A percentile compares a stretch with the other conserved stretches of the same genome.
These are phyloP conservation scores for Odontarrhena argentea DNA, from an alignment of 345 rosid genomes.

Conservation along the genomic window DNA sequence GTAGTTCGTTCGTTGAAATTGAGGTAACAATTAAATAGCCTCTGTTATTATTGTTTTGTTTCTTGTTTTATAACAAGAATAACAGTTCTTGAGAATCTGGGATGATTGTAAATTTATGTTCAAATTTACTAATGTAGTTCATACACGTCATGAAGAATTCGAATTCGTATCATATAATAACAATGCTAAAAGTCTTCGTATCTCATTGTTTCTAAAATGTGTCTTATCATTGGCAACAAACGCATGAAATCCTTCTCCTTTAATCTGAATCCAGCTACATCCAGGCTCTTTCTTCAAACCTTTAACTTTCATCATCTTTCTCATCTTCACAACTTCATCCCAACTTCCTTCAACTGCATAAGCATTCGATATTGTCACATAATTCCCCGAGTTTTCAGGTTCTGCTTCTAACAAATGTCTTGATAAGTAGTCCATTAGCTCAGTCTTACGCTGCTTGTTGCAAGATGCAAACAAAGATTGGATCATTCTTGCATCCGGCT, in stretches of 20 bases:
- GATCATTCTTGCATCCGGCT: conserved; percentile 52
- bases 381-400: conserved; percentile 54
- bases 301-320: conserved; percentile 58
- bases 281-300: conserved; percentile 59
- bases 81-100: background rate
- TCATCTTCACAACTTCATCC: conserved; percentile 46
- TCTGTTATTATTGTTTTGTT: too few relatives aligned
- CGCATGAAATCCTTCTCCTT: conserved; percentile 44
- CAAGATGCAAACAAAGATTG: conserved; percentile 53
- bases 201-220: conserved; percentile 41
- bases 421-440: conserved; percentile 47
- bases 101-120: background rate
- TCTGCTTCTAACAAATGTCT: conserved; percentile 43
- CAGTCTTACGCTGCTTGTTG: conserved; percentile 42
- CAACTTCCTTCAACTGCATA: conserved; percentile 59
- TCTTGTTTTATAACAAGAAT: too few relatives aligned
- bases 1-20: too few relatives aligned
- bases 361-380: conserved; percentile 57
- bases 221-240: conserved; percentile 56
- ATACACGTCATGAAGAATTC: conserved; percentile 11
- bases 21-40: too few relatives aligned
- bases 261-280: conserved; percentile 61
- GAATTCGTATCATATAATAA: conserved; percentile 38
- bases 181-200: conserved; percentile 44
- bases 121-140: background rate